These are phyloP conservation scores for Globisporangium spiculum DNA, from an alignment of 352 stramenopile genomes.

Conservation along the genomic window DNA sequence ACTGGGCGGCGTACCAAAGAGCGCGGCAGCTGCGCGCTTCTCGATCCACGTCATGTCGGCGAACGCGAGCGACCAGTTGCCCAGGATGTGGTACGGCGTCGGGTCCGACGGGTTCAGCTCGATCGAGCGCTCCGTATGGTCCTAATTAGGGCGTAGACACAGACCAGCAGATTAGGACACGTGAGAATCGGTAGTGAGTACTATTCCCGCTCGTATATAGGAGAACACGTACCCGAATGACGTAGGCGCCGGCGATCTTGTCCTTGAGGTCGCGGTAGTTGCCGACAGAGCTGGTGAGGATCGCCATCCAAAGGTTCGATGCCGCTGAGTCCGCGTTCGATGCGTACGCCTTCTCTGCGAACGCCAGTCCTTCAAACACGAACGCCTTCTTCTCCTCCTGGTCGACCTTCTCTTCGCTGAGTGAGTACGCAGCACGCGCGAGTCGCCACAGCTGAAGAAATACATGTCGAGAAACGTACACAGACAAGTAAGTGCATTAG, in stretches of 20 bases:
- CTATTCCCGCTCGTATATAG: background rate
- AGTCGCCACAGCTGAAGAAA: conserved; percentile 55
- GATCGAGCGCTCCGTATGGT: conserved; percentile 67
- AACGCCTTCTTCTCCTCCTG: conserved; percentile 54
- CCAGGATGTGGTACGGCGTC: conserved; percentile 66
- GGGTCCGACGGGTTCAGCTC: conserved; percentile 62
- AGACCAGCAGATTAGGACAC: background rate
- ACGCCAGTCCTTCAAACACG: conserved; percentile 48
- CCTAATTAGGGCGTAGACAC: conserved; percentile 18
- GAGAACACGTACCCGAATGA: conserved; percentile 41
- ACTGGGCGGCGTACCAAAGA: conserved; percentile 62
- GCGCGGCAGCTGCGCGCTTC: conserved; percentile 51
- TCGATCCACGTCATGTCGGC: conserved; percentile 79
- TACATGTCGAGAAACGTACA: background rate
- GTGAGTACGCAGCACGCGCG: conserved; percentile 55
- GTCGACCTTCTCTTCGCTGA: conserved; percentile 41
- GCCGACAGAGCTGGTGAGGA: conserved; percentile 61
- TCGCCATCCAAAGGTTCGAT: conserved; percentile 77
- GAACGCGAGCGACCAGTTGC: conserved; percentile 77
- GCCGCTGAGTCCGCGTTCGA: conserved; percentile 42
- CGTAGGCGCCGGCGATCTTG: conserved; percentile 66
- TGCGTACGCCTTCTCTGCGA: conserved; percentile 52
- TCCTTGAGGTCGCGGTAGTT: conserved; percentile 65
- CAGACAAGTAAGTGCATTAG: background rate
- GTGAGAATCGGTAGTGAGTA: background rate